Evolutionary conservation across 495 filamentous ascomycete species (phyloP).

Genomic region (Bacidia rubella): DNA sequence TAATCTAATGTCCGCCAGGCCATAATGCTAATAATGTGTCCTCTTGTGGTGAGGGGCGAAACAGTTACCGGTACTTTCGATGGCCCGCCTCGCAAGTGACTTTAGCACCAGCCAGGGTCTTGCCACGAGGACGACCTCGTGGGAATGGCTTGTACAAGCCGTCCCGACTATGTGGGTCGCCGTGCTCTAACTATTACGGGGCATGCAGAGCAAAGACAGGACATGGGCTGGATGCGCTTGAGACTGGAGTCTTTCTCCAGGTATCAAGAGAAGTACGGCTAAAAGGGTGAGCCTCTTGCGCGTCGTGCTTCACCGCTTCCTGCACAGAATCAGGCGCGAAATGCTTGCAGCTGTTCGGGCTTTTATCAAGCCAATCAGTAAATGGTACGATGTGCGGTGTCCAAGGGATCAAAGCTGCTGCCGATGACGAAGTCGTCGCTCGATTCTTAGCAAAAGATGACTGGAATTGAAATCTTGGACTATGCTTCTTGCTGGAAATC

Average conservation of each 20-base stretch:
- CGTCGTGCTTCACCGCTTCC: neutral
- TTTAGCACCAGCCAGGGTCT: neutral
- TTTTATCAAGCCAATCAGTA: neutral
- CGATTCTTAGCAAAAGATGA: neutral
- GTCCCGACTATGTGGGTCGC: conserved; percentile 1
- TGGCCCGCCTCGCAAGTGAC: no score
- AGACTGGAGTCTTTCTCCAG: neutral
- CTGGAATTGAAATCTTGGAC: neutral
- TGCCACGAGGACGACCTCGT: conserved; percentile 4
- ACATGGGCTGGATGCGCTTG: neutral
- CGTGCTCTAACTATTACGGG: neutral
- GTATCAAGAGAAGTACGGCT: neutral
- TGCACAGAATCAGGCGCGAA: neutral
- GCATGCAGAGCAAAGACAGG: neutral
- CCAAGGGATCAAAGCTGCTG: neutral
- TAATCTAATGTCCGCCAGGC: no score
- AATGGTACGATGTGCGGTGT: neutral
- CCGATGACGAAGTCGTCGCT: neutral
- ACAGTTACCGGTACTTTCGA: no score
- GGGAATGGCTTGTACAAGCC: neutral
- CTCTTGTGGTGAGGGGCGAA: no score
- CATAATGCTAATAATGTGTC: no score
- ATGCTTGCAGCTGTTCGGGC: neutral
- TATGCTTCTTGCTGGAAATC: neutral
- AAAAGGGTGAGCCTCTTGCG: neutral